phyloP scores from a whole-genome alignment of 23 red algal species.

The Pyropia yezoensis region DNA sequence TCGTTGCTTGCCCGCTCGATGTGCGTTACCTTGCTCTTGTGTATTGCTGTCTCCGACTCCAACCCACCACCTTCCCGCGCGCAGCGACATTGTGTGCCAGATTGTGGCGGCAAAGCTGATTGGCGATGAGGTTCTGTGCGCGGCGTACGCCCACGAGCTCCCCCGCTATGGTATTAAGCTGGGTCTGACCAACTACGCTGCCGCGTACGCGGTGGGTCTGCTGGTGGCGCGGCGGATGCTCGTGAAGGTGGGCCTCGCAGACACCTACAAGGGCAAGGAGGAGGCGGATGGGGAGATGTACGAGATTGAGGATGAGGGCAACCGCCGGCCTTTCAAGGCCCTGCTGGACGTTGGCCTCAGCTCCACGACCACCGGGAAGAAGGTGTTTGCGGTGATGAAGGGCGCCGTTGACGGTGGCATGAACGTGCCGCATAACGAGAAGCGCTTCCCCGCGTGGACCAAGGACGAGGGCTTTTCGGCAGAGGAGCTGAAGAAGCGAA shows the following conservation, averaged over 20 bases:
- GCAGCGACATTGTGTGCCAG: slow-evolving; percentile 89
- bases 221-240: slow-evolving; percentile 81
- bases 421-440: slow-evolving; percentile 96
- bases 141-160: slow-evolving; percentile 97
- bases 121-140: slow-evolving; percentile 84
- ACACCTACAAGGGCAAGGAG: slow-evolving; percentile 77
- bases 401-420: slow-evolving; percentile 95
- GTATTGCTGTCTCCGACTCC: background rate
- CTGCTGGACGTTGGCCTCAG: slow-evolving; percentile 87
- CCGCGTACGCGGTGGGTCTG: slow-evolving; percentile 88
- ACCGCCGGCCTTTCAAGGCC: slow-evolving; percentile 81
- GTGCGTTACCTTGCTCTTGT: background rate
- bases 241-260: slow-evolving; percentile 69
- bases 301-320: slow-evolving; percentile 83
- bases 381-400: slow-evolving; percentile 97
- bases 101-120: slow-evolving; percentile 70
- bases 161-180: slow-evolving; percentile 94
- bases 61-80: background rate
- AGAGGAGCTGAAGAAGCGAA: slow-evolving; percentile 78
- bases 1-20: too few relatives aligned
- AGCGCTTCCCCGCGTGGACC: slow-evolving; percentile 89
- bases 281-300: slow-evolving; percentile 92
- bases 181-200: slow-evolving; percentile 93
- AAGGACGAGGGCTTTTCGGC: slow-evolving; percentile 94
- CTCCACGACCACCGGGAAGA: slow-evolving; percentile 81